Conservation (phyloP, 805 yeast species). For the Pichia thaimueangensis region DNA sequence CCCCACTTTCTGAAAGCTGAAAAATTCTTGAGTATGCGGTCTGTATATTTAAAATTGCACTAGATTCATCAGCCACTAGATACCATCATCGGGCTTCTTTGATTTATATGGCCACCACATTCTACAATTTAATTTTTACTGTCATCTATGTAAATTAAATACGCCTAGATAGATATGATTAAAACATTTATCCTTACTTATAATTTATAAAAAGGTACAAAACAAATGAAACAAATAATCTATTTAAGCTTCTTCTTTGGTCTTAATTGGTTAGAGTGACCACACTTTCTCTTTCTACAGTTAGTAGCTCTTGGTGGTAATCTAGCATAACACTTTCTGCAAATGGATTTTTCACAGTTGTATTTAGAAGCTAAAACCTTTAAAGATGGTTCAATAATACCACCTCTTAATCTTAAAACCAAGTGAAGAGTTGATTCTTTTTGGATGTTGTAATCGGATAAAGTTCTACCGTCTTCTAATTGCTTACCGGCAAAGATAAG, state of each 20-base stretch:
- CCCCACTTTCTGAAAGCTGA: no score
- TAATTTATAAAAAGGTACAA: no score
- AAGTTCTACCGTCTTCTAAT: constrained; percentile 91
- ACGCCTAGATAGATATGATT: no score
- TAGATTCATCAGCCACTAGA: no score
- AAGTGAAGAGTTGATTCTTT: constrained; percentile 73
- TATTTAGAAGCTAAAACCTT: constrained; percentile 98
- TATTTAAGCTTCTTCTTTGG: constrained; percentile 99
- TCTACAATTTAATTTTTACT: no score
- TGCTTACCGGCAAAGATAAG: constrained; percentile 95
- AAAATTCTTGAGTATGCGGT: no score
- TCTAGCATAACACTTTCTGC: constrained; percentile 99
- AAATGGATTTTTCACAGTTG: constrained; percentile 99
- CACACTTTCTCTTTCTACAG: constrained; percentile 99
- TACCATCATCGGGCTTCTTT: no score
- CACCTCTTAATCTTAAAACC: constrained; percentile 65
- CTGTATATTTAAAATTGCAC: no score
- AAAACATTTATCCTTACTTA: no score
- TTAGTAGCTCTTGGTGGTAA: constrained; percentile 99
- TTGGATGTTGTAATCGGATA: constrained; percentile 92
- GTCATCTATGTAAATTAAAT: no score
- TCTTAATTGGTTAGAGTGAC: constrained; percentile 99
- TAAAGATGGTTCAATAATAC: constrained; percentile 97
- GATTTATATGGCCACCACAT: no score
- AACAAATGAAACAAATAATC: constrained; percentile 25